Base-by-base conservation (phyloP, 164 flowering plant genomes). In the Sedum album region DNA sequence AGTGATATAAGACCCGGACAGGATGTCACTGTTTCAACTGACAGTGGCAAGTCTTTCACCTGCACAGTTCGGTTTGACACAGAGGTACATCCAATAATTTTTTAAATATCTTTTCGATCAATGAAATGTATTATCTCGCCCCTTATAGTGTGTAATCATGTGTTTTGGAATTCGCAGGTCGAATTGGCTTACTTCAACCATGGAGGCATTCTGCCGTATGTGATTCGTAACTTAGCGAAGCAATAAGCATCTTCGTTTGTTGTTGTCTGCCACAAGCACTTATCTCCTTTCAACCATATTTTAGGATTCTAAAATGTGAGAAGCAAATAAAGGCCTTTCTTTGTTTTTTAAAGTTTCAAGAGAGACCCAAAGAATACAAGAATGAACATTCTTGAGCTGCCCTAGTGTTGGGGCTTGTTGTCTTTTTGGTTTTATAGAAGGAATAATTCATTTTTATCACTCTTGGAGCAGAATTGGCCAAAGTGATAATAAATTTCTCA, bases 151-250 rank as follows among this genome's bases (percentile, higher is more conserved):
- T 14, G 18, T 44, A 44, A 44, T 1, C 10, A 17, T 15, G 48
- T 17, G 4, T 44, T 44, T 17, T 15, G 18, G 48, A 17, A 17
- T 44, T 44, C 15, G 42, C 48, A 44, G 48, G 48, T 44, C 18
- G 48, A 44, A 44, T 44, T 44, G 48, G 48, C 48, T 44, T 44
- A 44, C 48, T 44, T 44, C 48, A 44, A 44, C 48, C 48, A 44
- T 44, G 48, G 48, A 44, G 48, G 48, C 48, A 44, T 44, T 44
- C 48, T 44, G 18, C 48, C 48, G 1, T 44, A 44, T 44, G 48
- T 44, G 48, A 44, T 44, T 1, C 48, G 48, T 1, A 44, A 44
- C 48, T 15, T 44, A 18, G 48, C 48, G 18, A 44, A 44, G 18
- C 48, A 44, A 44, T 44, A 44, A 44, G 17, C 48, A 44, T 14